These are phyloP conservation scores for Sequoiadendron giganteum DNA, from an alignment of 75 land plant genomes.

Conservation along the genomic window DNA sequence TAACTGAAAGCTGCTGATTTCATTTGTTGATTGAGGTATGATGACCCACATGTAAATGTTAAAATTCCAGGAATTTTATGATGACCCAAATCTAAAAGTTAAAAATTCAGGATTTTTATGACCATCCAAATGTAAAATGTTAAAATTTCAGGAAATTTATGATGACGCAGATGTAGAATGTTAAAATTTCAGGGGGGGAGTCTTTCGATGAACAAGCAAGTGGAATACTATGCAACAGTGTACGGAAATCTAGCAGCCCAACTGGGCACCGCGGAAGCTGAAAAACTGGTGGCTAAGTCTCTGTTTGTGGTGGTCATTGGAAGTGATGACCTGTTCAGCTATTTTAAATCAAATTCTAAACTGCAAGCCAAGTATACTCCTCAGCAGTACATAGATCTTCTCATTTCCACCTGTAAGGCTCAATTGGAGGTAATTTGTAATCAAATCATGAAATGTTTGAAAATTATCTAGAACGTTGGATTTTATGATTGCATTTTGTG, in stretches of 20 bases:
- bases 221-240: conserved; percentile 35
- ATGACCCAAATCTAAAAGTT: no score
- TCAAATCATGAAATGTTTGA: not conserved
- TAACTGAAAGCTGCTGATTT: not conserved
- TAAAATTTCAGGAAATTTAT: not conserved
- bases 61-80: conserved; percentile 12
- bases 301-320: conserved; percentile 50
- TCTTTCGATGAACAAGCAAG: conserved; percentile 35
- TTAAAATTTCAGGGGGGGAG: conserved; percentile 17
- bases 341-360: conserved; percentile 21
- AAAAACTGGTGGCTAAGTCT: conserved; percentile 35
- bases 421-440: conserved; percentile 42
- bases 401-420: conserved; percentile 26
- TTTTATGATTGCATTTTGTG: no score
- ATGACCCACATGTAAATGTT: not conserved
- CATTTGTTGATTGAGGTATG: not conserved
- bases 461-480: no score
- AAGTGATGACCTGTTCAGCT: conserved; percentile 60
- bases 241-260: conserved; percentile 21
- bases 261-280: conserved; percentile 27
- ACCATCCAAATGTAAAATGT: no score
- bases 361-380: conserved; percentile 21
- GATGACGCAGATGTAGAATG: not conserved
- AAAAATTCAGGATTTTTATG: no score
- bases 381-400: conserved; percentile 26